Evolutionary conservation across 176 grass and related monocot genomes (phyloP).

Genomic region (Thinopyrum elongatum): DNA sequence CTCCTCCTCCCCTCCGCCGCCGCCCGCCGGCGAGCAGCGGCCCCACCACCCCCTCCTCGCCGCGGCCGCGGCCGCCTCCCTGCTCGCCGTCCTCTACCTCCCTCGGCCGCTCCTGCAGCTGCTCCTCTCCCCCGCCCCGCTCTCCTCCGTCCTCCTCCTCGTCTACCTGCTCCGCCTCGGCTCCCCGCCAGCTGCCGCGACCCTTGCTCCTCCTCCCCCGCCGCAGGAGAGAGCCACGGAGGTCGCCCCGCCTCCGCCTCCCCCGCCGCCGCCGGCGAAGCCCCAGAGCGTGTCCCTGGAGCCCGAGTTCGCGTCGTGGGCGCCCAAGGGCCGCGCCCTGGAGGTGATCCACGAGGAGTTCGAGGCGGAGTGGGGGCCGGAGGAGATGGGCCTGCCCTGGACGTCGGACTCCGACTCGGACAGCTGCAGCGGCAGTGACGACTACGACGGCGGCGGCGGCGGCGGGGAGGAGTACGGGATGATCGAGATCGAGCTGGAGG

Average conservation of each 20-base stretch:
- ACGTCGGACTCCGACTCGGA: slow-evolving; percentile 44
- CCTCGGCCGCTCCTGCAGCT: slow-evolving; percentile 56
- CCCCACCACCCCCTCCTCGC: slow-evolving; percentile 53
- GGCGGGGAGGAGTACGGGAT: slow-evolving; percentile 29
- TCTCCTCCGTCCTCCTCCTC: slow-evolving; percentile 62
- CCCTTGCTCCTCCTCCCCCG: not conserved
- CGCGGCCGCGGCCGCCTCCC: slow-evolving; percentile 33
- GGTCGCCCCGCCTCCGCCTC: not conserved
- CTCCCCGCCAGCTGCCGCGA: not conserved
- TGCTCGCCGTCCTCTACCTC: slow-evolving; percentile 73
- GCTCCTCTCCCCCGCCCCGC: slow-evolving; percentile 57
- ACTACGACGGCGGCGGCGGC: not conserved
- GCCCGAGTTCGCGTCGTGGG: slow-evolving; percentile 53
- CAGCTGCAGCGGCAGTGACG: not conserved
- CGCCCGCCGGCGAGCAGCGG: not conserved
- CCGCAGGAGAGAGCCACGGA: slow-evolving; percentile 7
- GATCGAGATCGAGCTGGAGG: slow-evolving; percentile 72
- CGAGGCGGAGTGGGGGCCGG: slow-evolving; percentile 52
- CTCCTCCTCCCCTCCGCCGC: slow-evolving; percentile 12
- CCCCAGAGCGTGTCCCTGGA: slow-evolving; percentile 16
- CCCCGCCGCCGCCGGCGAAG: not conserved
- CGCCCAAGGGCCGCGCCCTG: slow-evolving; percentile 42
- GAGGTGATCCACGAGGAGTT: slow-evolving; percentile 91
- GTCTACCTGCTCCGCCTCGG: slow-evolving; percentile 59
- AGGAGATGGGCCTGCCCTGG: slow-evolving; percentile 48